Base-by-base conservation (phyloP, 1,284 basidiomycete genomes). In the Boletus sp. region DNA sequence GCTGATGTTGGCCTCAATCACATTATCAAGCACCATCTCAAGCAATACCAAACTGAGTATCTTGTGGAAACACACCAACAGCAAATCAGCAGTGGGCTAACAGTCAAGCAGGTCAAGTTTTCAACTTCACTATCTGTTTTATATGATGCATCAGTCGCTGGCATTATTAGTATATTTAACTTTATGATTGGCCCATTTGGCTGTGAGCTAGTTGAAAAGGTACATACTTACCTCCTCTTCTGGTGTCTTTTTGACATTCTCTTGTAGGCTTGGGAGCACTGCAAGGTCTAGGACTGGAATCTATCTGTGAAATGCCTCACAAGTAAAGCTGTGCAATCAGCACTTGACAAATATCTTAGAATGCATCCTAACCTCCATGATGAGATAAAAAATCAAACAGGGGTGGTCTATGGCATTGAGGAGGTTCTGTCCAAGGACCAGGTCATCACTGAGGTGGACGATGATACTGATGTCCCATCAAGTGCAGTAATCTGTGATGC, bases 11-110 rank as follows among this genome's bases (percentile, higher is more conserved):
- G 65, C 1, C 56, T 69, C 3, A 66, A 70, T 17, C 23, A 49
- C 6, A 43, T 62, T 17, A 60, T 70, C 58, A 69, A 70, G 38
- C 67, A 72, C 44, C 37, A 31, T 9, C 31, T 69, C 46, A 72
- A 71, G 40, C 67, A 67, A 30, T 38, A 63, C 13, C 57, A 70
- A n/a, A 59, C 63, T 9, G 6, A 66, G 23, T 61, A 30, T 11
- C 55, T 65, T 14, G 52, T 62, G 1, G 35, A 56, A 6, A 43
- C 62, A 23, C 52, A 61, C 33, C 48, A 55, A 43, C 8, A 49
- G 6, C 55, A 61, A 8, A 49, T 57, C 1, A 33, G 52, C 0
- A 14, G 17, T 30, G 44, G 55, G 1, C 46, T 61, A 10, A 61
- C 38, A 2, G 2, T 38, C 4, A 48, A 61, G 4, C 52, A 61